phyloP scores from a whole-genome alignment of 176 grass and related monocot genomes.

The Triticum dicoccoides region DNA sequence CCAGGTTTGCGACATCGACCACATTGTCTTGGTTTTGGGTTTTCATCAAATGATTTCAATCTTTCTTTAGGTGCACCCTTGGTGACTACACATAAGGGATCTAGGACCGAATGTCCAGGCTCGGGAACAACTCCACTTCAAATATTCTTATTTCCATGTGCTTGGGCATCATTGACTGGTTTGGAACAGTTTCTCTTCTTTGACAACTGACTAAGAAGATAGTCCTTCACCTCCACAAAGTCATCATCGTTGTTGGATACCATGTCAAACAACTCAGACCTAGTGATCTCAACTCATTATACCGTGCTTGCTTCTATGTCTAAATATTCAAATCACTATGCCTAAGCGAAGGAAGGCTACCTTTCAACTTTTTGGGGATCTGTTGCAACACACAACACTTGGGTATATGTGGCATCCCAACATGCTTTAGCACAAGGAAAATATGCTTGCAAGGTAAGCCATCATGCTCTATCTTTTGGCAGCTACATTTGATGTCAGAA shows the following conservation, averaged over 20 bases:
- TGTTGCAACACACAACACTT: background rate
- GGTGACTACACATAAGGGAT: background rate
- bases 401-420: background rate
- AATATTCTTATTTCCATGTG: background rate
- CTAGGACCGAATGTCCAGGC: background rate
- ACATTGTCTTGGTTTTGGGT: background rate
- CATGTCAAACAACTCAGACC: background rate
- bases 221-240: background rate
- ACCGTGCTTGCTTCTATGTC: background rate
- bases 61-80: constrained; percentile 16
- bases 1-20: background rate
- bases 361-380: background rate
- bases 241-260: background rate
- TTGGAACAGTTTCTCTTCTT: background rate
- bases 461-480: background rate
- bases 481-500: background rate
- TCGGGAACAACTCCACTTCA: background rate
- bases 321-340: background rate
- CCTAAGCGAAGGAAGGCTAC: background rate
- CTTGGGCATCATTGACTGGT: background rate
- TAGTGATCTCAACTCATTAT: background rate
- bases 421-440: background rate
- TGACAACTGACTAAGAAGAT: background rate
- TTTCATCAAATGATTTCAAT: background rate
- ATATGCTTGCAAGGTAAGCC: background rate